phyloP scores from a whole-genome alignment of 228 moss, liverwort and hornwort species.

The Sphagnum magellanicum region DNA sequence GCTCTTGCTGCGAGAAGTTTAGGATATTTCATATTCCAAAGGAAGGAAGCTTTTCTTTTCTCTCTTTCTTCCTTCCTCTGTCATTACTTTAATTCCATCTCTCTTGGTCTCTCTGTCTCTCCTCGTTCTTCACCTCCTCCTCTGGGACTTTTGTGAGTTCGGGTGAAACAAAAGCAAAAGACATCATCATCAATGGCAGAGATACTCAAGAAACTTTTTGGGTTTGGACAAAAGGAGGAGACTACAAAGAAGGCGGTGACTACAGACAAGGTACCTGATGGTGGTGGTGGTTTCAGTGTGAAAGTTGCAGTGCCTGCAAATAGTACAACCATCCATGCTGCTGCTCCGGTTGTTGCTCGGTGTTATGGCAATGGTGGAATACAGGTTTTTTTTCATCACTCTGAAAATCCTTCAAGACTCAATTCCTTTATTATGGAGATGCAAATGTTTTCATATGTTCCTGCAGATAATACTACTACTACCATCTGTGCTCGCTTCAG shows the following conservation, averaged over 20 bases:
- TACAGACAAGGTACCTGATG: constrained; percentile 7
- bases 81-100: no score
- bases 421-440: neutral
- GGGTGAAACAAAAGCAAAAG: no score
- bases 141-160: no score
- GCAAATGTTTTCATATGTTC: neutral
- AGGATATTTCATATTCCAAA: no score
- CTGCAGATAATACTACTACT: no score
- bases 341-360: constrained; percentile 75
- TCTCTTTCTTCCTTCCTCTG: no score
- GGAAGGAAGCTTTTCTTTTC: no score
- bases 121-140: no score
- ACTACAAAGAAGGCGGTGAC: constrained; percentile 15
- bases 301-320: constrained; percentile 59
- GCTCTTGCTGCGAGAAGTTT: no score
- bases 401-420: neutral
- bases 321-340: constrained; percentile 6
- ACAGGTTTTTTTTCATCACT: constrained; percentile 43
- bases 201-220: constrained; percentile 74
- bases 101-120: no score
- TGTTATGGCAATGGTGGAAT: constrained; percentile 87
- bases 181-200: constrained; percentile 46
- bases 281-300: constrained; percentile 53
- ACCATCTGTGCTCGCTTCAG: no score
- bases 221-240: constrained; percentile 65